Base-by-base conservation (phyloP, 768 basidiomycete species). In the Postia placenta region DNA sequence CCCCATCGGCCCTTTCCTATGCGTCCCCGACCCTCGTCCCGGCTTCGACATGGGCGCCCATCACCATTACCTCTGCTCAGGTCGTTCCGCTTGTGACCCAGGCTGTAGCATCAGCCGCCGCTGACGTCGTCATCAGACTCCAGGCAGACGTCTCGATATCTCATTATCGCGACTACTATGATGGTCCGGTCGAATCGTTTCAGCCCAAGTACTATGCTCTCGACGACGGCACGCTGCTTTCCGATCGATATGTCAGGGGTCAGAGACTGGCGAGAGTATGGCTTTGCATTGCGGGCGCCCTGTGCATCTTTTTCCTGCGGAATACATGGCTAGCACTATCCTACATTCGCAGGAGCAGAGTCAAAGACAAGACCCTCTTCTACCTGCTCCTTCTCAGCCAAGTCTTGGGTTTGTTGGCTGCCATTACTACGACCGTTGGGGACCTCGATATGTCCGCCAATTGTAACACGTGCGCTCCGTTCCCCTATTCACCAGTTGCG, bases 321-420 rank as follows among this genome's bases (percentile, higher is more conserved):
- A 85, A 81, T 56, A 71, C 79, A 37, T 46, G 72, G 44, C 70
- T 73, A 33, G 74, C 77, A 12, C 65, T 69, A 35, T 68, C 72
- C 50, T 85, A 80, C 60, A 58, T 83, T 24, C 69, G 76, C 27
- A 65, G 75, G 27, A 74, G 72, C n/a, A 76, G 68, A 56, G 71
- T 81, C 35, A 80, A 79, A 64, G 74, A 73, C 58, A 83, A 78
- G 58, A 66, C 59, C 0, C 70, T 85, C n/a, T 79, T 85, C 54
- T 78, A 79, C 57, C 59, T 76, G 28, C 64, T 85, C 20, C 68
- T 79, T 46, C 56, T 67, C 42, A 82, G 80, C 59, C 82, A 84
- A 59, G 48, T 79, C 2, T 60, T 81, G 11, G 77, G 76, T 1
- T 70, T 74, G 1, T 50, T 73, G 28, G 68, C 70, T 28, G 62